Evolutionary conservation across 768 basidiomycete genomes (phyloP).

Genomic region (Termitomyces titanicus): DNA sequence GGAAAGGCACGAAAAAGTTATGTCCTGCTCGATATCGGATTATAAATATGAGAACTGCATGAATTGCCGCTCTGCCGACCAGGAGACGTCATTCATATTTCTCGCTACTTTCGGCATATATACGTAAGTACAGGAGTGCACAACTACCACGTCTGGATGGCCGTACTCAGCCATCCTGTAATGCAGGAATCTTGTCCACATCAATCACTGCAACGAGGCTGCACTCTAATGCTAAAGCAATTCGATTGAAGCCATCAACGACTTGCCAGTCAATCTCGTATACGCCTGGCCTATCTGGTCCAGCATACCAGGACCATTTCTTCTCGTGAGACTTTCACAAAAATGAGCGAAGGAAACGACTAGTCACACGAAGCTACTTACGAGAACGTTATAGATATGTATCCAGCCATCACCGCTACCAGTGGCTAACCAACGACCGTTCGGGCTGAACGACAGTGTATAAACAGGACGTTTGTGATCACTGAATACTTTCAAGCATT

Average conservation of each 20-base stretch:
- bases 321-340: slow-evolving; percentile 39
- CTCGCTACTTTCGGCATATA: no score
- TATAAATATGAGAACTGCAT: not conserved
- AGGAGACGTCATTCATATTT: not conserved
- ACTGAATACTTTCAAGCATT: slow-evolving; percentile 65
- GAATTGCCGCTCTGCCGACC: slow-evolving; percentile 1
- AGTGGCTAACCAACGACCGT: slow-evolving; percentile 68
- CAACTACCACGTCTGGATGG: not conserved
- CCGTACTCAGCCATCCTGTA: slow-evolving; percentile 8
- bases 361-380: slow-evolving; percentile 25
- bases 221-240: slow-evolving; percentile 69
- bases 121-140: not conserved
- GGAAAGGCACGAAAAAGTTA: no score
- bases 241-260: slow-evolving; percentile 47
- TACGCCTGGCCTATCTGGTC: slow-evolving; percentile 55
- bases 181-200: slow-evolving; percentile 42
- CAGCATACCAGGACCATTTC: slow-evolving; percentile 64
- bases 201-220: slow-evolving; percentile 68
- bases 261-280: slow-evolving; percentile 79
- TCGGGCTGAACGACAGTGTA: slow-evolving; percentile 71
- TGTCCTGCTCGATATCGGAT: no score
- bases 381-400: slow-evolving; percentile 67
- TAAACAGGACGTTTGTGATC: slow-evolving; percentile 76
- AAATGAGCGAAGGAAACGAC: not conserved
- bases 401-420: slow-evolving; percentile 80